These are phyloP conservation scores for Globisporangium splendens DNA, from an alignment of 352 stramenopile genomes.

Conservation along the genomic window DNA sequence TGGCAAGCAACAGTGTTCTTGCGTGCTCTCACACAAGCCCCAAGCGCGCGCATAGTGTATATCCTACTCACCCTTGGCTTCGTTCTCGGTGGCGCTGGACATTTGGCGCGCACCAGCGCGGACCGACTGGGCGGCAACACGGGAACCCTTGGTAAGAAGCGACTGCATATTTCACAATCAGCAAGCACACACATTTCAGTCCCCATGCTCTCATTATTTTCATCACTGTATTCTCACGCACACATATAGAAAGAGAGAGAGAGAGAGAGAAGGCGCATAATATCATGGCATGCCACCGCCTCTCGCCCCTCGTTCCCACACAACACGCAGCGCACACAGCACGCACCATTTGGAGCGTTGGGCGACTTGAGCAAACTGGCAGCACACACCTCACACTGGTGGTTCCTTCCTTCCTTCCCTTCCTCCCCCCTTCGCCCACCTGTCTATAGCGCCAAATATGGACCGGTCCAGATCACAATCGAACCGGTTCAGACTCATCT, in stretches of 20 bases:
- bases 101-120: constrained; percentile 65
- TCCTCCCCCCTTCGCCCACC: not conserved
- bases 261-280: too few species aligned
- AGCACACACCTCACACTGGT: not conserved
- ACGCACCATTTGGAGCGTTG: constrained; percentile 16
- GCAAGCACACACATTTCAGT: not conserved
- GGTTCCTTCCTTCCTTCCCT: constrained; percentile 1
- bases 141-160: constrained; percentile 62
- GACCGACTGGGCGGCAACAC: constrained; percentile 45
- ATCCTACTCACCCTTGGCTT: constrained; percentile 67
- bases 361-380: constrained; percentile 17
- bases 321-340: not conserved
- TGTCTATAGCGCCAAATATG: constrained; percentile 2
- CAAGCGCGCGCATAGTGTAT: too few species aligned
- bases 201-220: not conserved
- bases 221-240: not conserved
- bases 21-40: too few species aligned
- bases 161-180: constrained; percentile 23
- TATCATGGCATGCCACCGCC: not conserved
- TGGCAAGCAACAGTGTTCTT: too few species aligned
- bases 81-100: constrained; percentile 75
- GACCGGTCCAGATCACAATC: not conserved
- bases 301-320: not conserved
- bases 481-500: not conserved
- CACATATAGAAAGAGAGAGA: not conserved